Evolutionary conservation across 2,329 filamentous ascomycete species (phyloP).

Genomic region (Zasmidium citrigriseum): DNA sequence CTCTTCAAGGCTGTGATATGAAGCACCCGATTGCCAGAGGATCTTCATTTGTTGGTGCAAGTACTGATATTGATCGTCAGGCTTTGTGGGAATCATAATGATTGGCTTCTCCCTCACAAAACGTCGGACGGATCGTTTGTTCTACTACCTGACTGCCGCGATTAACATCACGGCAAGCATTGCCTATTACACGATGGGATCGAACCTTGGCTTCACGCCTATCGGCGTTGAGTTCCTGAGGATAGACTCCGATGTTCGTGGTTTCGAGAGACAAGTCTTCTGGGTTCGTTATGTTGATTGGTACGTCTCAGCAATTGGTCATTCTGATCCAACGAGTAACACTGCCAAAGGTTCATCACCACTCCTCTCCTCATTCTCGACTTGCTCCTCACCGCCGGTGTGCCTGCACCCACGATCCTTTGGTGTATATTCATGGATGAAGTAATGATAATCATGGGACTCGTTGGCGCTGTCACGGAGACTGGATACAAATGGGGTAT

Average conservation of each 20-base stretch:
- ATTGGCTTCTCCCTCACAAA: conserved; percentile 51
- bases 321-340: neutral
- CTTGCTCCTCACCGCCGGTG: conserved; percentile 60
- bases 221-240: conserved; percentile 60
- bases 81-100: conserved; percentile 50
- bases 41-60: too few species aligned
- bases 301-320: conserved; percentile 32
- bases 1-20: neutral
- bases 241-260: conserved; percentile 44
- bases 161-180: conserved; percentile 58
- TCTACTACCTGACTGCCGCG: conserved; percentile 60
- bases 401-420: conserved; percentile 63
- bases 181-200: conserved; percentile 63
- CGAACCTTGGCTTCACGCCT: conserved; percentile 61
- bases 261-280: conserved; percentile 59
- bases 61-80: neutral
- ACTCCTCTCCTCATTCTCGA: conserved; percentile 62
- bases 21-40: too few species aligned
- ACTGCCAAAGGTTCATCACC: conserved; percentile 46
- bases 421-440: conserved; percentile 60
- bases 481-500: conserved; percentile 66
- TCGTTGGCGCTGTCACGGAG: conserved; percentile 62
- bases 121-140: conserved; percentile 54
- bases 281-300: conserved; percentile 65
- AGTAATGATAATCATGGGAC: conserved; percentile 63